These are phyloP conservation scores for Cordyceps fumosorosea DNA, from an alignment of 2,329 filamentous ascomycete genomes.

Conservation along the genomic window DNA sequence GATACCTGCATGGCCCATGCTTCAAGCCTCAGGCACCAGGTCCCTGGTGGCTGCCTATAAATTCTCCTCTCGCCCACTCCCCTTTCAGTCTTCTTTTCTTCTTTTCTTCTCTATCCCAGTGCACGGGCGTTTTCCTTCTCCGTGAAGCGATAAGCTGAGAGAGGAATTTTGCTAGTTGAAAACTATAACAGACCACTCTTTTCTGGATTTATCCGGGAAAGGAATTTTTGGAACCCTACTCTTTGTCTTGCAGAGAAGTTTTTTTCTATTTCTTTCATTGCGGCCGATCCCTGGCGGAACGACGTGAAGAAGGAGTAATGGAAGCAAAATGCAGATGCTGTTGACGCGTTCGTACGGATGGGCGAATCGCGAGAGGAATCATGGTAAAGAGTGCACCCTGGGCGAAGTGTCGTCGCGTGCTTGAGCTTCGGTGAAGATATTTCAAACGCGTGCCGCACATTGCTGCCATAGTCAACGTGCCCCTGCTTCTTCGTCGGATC, in stretches of 20 bases:
- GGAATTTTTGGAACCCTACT: slow-evolving; percentile 61
- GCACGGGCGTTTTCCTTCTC: slow-evolving; percentile 60
- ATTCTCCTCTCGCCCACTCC: slow-evolving; percentile 19
- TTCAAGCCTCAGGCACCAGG: slow-evolving; percentile 9
- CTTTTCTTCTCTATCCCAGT: slow-evolving; percentile 49
- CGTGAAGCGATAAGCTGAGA: slow-evolving; percentile 62
- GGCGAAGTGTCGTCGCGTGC: too few relatives aligned
- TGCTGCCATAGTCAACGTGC: too few relatives aligned
- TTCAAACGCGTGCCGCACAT: too few relatives aligned
- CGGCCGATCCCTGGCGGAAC: slow-evolving; percentile 25
- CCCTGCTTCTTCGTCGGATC: too few relatives aligned
- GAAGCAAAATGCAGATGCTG: too few relatives aligned
- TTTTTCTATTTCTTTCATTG: slow-evolving; percentile 35
- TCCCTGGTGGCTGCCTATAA: slow-evolving; percentile 25
- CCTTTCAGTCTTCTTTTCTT: slow-evolving; percentile 29
- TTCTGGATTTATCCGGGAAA: slow-evolving; percentile 58
- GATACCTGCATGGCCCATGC: background rate
- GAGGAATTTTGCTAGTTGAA: slow-evolving; percentile 87
- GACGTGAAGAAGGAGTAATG: slow-evolving; percentile 33
- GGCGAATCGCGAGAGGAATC: background rate
- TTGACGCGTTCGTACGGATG: background rate
- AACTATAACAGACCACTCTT: slow-evolving; percentile 70
- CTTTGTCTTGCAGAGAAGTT: slow-evolving; percentile 18
- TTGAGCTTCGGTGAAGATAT: too few relatives aligned
- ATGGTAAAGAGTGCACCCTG: too few relatives aligned